phyloP scores from a whole-genome alignment of 345 rosid genomes.

The Lepidium africanum region DNA sequence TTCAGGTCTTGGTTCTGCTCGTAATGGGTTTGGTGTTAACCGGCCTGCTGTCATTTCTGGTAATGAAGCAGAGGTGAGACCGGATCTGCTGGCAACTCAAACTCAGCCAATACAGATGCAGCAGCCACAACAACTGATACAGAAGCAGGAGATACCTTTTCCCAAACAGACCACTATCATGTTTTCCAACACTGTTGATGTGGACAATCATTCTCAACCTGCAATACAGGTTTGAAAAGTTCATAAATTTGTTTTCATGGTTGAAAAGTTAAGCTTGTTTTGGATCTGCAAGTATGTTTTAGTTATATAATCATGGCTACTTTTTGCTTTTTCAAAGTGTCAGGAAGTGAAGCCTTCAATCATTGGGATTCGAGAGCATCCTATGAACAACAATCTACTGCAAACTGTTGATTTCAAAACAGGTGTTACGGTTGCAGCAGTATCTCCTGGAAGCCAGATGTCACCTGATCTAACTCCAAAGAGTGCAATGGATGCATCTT shows the following conservation, averaged over 20 bases:
- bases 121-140: constrained; percentile 39
- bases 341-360: constrained; percentile 61
- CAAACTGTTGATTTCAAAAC: constrained; percentile 42
- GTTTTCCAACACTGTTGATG: constrained; percentile 27
- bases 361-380: constrained; percentile 46
- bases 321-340: constrained; percentile 1
- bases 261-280: constrained; percentile 17
- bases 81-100: constrained; percentile 32
- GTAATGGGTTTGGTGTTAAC: constrained; percentile 33
- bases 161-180: constrained; percentile 50
- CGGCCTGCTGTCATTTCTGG: constrained; percentile 38
- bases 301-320: background rate
- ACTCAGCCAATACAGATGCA: constrained; percentile 45
- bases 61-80: constrained; percentile 35
- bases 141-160: constrained; percentile 43
- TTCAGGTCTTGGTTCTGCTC: constrained; percentile 50
- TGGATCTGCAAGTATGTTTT: constrained; percentile 8
- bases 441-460: constrained; percentile 64
- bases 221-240: constrained; percentile 10
- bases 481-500: constrained; percentile 72
- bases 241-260: constrained; percentile 15
- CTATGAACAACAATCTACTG: constrained; percentile 39
- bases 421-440: constrained; percentile 38
- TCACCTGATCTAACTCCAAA: constrained; percentile 76
- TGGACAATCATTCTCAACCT: background rate